phyloP scores from a whole-genome alignment of 805 yeast species.

The Nematodospora valgi region DNA sequence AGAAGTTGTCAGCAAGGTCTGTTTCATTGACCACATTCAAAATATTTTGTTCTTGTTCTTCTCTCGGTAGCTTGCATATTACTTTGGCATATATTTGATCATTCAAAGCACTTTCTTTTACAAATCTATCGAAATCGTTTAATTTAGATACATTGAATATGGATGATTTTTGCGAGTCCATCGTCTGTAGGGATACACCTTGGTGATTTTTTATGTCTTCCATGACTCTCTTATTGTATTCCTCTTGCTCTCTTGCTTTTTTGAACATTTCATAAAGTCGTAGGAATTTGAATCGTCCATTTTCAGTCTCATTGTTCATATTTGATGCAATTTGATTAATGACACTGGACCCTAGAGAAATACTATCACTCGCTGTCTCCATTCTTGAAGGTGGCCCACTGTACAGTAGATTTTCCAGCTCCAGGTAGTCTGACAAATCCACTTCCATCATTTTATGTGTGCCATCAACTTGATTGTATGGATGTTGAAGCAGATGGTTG shows the following conservation, averaged over 20 bases:
- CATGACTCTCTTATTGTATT: conserved; percentile 4
- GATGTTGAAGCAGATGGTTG: too few relatives aligned
- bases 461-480: too few relatives aligned
- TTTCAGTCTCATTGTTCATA: conserved; percentile 9
- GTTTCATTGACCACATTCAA: conserved; percentile 22
- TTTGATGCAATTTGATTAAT: conserved; percentile 17
- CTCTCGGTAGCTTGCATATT: conserved; percentile 5
- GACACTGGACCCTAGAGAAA: conserved; percentile 23
- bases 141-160: conserved; percentile 28
- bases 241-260: conserved; percentile 8
- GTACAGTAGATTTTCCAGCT: background rate
- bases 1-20: conserved; percentile 27
- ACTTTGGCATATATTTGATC: conserved; percentile 25
- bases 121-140: conserved; percentile 33
- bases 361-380: background rate
- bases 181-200: conserved; percentile 15
- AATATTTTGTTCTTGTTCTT: conserved; percentile 14
- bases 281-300: conserved; percentile 26
- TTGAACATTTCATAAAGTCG: conserved; percentile 19
- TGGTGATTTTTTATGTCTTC: conserved; percentile 8
- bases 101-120: conserved; percentile 32
- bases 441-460: too few relatives aligned
- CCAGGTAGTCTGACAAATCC: conserved; percentile 3
- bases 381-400: background rate
- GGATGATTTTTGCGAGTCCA: conserved; percentile 14